phyloP scores from a whole-genome alignment of 257 asterid genomes.

The Galeopsis tetrahit region DNA sequence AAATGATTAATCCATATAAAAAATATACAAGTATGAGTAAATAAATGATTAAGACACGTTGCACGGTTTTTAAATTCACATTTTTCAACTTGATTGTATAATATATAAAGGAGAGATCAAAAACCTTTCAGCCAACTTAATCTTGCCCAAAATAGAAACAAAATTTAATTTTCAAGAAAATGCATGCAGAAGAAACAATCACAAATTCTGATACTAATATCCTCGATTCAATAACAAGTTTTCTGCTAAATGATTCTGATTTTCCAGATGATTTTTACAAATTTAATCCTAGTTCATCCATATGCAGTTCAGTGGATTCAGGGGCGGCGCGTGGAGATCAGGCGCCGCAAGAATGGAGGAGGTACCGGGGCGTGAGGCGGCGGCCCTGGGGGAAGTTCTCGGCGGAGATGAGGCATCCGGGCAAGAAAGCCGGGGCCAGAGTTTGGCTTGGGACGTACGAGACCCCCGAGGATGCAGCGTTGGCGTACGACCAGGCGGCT shows the following conservation, averaged over 20 bases:
- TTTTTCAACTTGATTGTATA: neutral
- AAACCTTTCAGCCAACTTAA: neutral
- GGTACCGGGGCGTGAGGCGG: slow-evolving; percentile 56
- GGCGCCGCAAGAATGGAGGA: slow-evolving; percentile 35
- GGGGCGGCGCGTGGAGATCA: slow-evolving; percentile 10
- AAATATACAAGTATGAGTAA: neutral
- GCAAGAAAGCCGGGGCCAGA: slow-evolving; percentile 40
- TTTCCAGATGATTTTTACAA: slow-evolving; percentile 32
- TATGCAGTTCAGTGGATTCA: slow-evolving; percentile 16
- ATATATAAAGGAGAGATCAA: slow-evolving; percentile 17
- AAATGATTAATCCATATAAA: neutral
- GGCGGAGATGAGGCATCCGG: slow-evolving; percentile 56
- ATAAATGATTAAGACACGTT: neutral
- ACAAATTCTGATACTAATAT: slow-evolving; percentile 31
- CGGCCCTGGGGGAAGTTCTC: slow-evolving; percentile 53
- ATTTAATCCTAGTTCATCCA: slow-evolving; percentile 13
- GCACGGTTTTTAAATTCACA: neutral
- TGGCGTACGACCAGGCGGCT: slow-evolving; percentile 59
- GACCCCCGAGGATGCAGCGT: slow-evolving; percentile 63
- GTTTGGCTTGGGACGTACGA: slow-evolving; percentile 58
- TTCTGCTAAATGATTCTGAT: slow-evolving; percentile 44
- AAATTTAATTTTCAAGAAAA: slow-evolving; percentile 5
- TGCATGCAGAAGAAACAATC: slow-evolving; percentile 30
- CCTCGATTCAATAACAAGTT: slow-evolving; percentile 40
- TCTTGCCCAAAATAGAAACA: neutral